Evolutionary conservation across 495 filamentous ascomycete species (phyloP).

Genomic region (Penicillium herquei): DNA sequence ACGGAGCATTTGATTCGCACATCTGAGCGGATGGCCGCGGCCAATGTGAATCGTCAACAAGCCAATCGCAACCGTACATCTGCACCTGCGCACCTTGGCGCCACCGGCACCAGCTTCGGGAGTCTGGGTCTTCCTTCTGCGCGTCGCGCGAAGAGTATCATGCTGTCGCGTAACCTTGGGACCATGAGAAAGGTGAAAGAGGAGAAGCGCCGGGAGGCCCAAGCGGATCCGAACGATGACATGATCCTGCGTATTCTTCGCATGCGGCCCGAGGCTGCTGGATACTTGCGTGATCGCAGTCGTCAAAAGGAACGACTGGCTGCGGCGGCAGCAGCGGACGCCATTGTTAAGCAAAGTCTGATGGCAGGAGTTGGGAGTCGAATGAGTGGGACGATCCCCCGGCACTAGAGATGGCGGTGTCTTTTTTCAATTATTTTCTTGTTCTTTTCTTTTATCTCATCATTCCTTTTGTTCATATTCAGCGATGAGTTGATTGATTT

Average conservation of each 20-base stretch:
- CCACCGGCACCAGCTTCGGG: slow-evolving; percentile 58
- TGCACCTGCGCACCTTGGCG: slow-evolving; percentile 62
- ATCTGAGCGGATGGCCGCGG: slow-evolving; percentile 91
- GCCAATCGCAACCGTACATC: slow-evolving; percentile 65
- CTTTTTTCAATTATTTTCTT: slow-evolving; percentile 9
- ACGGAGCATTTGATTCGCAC: slow-evolving; percentile 90
- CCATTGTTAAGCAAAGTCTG: slow-evolving; percentile 93
- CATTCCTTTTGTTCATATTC: slow-evolving; percentile 6
- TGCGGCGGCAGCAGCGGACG: slow-evolving; percentile 83
- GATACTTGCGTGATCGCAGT: slow-evolving; percentile 85
- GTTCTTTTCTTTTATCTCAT: slow-evolving; percentile 18
- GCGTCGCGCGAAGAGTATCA: slow-evolving; percentile 84
- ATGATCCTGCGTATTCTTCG: slow-evolving; percentile 95
- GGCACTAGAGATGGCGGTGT: slow-evolving; percentile 22
- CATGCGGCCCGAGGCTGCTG: slow-evolving; percentile 92
- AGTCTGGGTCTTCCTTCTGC: slow-evolving; percentile 69
- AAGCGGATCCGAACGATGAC: slow-evolving; percentile 96
- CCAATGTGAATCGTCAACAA: slow-evolving; percentile 77
- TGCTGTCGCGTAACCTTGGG: slow-evolving; percentile 90
- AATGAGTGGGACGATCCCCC: slow-evolving; percentile 56
- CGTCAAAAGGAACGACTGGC: slow-evolving; percentile 92
- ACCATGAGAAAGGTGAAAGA: slow-evolving; percentile 96
- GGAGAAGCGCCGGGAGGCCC: slow-evolving; percentile 90
- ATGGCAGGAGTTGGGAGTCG: slow-evolving; percentile 62
- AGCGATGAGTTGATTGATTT: slow-evolving; percentile 10